Evolutionary conservation across 1,139 yeast species (phyloP).

Genomic region (Maudiozyma humilis): DNA sequence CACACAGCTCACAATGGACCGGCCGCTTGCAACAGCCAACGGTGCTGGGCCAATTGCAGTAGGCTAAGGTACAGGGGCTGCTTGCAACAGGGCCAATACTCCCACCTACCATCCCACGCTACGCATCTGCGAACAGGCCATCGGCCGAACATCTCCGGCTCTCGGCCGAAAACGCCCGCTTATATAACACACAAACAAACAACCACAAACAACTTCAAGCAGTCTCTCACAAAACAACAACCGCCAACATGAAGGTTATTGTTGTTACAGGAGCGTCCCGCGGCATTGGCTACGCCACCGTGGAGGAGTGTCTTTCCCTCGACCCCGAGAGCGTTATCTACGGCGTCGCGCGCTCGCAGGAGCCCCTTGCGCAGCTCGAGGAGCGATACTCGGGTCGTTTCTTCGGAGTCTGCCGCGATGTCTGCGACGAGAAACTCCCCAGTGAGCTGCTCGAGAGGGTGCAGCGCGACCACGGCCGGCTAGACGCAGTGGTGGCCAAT

Average conservation of each 20-base stretch:
- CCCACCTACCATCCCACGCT: no score
- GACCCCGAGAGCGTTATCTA: constrained; percentile 50
- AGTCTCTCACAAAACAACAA: neutral
- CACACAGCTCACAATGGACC: no score
- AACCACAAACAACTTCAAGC: neutral
- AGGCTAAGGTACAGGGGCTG: no score
- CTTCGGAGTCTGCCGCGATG: constrained; percentile 58
- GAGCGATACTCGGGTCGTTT: constrained; percentile 45
- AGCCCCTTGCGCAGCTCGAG: constrained; percentile 39
- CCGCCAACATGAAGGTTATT: constrained; percentile 28
- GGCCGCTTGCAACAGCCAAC: no score
- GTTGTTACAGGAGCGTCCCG: constrained; percentile 65
- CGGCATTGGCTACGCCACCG: constrained; percentile 77
- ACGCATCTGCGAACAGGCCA: no score
- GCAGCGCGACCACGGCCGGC: constrained; percentile 41
- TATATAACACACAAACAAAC: no score
- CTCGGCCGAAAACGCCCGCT: no score
- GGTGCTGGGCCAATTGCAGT: no score
- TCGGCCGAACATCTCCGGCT: no score
- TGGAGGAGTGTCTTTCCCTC: constrained; percentile 41
- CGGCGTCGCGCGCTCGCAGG: constrained; percentile 64
- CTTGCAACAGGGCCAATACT: no score
- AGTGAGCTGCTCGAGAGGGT: constrained; percentile 42
- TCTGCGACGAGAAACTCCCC: constrained; percentile 41
- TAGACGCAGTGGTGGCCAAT: constrained; percentile 60